Evolutionary conservation across 108 stramenopile species (phyloP), one percentile per base, ranked within the genome.

Genomic region (Conticribra guillardii): DNA sequence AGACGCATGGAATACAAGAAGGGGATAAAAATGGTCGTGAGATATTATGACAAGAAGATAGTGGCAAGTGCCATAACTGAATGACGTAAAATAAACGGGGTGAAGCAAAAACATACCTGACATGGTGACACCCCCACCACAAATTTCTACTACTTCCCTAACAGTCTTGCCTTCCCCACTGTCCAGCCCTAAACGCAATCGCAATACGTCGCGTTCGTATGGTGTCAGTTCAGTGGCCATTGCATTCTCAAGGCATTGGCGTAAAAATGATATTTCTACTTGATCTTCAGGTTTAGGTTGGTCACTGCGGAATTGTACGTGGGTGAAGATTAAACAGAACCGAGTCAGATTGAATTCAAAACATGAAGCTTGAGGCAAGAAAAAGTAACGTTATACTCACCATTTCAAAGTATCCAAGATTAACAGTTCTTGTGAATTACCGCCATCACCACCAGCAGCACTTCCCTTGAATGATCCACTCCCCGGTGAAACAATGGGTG

Each of bases 171-270:
- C 80, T 17, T 85, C 73, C 19, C 93, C 90, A 66, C 87, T 89
- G 65, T 94, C 93, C 46, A 91, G 60, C 44, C 93, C 93, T 29
- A 90, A 72, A 11, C 93, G 80, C 59, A 94, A 64, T 28, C 90
- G 89, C 15, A 94, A 33, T 1, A 91, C 60, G 60, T 94, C 93
- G 22, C 93, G 87, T 78, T 94, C 93, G 59, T 82, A 86, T 7
- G 93, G 93, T 1, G 83, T 73, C 34, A 94, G 73, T 62, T 91
- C 89, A 1, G 87, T 69, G 4, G 89, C 87, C 87, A 94, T 83
- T 46, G 90, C 89, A 59, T 91, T 90, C 64, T 94, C 90, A 15
- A 94, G 69, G 55, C 82, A 84, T 54, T 91, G 87, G 15, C 92
- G 81, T 9, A 94, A 73, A 27, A 94, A 85, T 5, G 85, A 83